Base-by-base conservation (phyloP, 2,329 filamentous ascomycete genomes). In the Parafenestella ontariensis region DNA sequence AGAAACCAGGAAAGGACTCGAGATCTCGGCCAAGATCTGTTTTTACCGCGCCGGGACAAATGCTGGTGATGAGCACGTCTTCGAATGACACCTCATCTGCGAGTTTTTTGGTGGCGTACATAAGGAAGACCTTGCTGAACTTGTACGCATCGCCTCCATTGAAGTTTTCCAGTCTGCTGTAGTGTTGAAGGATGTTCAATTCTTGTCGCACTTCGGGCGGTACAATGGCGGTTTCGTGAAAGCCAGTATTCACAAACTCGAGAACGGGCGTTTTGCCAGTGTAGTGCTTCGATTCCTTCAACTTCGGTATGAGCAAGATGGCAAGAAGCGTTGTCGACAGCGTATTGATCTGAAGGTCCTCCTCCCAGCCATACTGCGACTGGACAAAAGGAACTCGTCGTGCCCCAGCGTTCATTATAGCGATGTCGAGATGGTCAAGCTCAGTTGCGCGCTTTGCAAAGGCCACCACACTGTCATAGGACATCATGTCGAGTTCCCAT, bases 301-400 rank as follows among this genome's bases (percentile, higher is more conserved):
- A 58, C 39, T 74, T 73, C 2, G 76, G 76, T 21, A 78, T 70
- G 10, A 88, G 74, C 1, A 86, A 66, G 2, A 86, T 58, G 0
- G 77, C 82, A 6, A 88, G 71, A 1, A 87, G 74, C 6, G 79
- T 76, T 1, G 83, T 87, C 2, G 83, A 84, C 1, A 88, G 71
- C 1, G 81, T 77, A 63, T 87, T 87, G 59, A 86, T 81, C 65
- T 87, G 84, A 10, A 88, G 58, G 1, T 78, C 81, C 46, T 71
- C 65, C 60, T 79, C 77, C 71, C 72, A 78, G 17, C 76, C 76
- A 58, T 75, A 63, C 15, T 29, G 40, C 1, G 69, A 68, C 23
- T 62, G 46, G 6, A 56, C 47, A 44, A 68, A 77, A 2, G 56
- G 47, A 11, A 51, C 49, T 33, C 64, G 61, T 20, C 64, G 58